phyloP scores from a whole-genome alignment of 768 basidiomycete genomes.

The Rhodotorula sphaerocarpa region DNA sequence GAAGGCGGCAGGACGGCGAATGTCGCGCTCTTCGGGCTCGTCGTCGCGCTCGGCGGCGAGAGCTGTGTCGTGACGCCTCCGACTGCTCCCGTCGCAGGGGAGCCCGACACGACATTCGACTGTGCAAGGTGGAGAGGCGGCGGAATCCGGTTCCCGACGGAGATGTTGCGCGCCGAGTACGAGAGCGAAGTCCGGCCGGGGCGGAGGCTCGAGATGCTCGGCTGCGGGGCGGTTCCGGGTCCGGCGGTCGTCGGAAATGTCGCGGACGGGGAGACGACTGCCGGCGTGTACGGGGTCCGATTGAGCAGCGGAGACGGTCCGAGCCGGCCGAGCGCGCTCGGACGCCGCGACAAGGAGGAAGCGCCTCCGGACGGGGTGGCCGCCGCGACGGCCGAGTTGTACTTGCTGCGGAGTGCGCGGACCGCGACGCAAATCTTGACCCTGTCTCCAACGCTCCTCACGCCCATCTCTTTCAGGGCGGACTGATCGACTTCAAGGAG shows the following conservation, averaged over 20 bases:
- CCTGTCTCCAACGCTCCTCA: conserved; percentile 78
- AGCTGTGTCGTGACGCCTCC: conserved; percentile 34
- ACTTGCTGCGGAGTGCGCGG: conserved; percentile 62
- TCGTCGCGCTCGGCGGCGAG: conserved; percentile 41
- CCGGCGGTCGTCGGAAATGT: not conserved
- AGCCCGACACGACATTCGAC: conserved; percentile 37
- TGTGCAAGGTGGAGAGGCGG: conserved; percentile 36
- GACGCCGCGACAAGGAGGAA: not conserved
- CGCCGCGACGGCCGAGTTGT: conserved; percentile 36
- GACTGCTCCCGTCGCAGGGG: conserved; percentile 10
- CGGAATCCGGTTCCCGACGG: conserved; percentile 26
- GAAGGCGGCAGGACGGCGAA: conserved; percentile 44
- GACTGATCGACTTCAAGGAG: conserved; percentile 82
- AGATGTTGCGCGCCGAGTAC: conserved; percentile 21
- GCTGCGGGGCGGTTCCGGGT: no score
- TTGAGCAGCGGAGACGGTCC: conserved; percentile 4
- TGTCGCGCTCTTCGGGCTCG: conserved; percentile 43
- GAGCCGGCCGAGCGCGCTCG: not conserved
- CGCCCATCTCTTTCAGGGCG: conserved; percentile 81
- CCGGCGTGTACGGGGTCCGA: not conserved
- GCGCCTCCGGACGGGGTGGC: not conserved
- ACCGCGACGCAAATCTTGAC: conserved; percentile 79
- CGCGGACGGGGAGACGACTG: not conserved
- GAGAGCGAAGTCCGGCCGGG: conserved; percentile 9
- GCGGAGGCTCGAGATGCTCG: no score